Evolutionary conservation across 305 asterid genomes (phyloP), one percentile per base, ranked within the genome.

Genomic region (Striga hermonthica): DNA sequence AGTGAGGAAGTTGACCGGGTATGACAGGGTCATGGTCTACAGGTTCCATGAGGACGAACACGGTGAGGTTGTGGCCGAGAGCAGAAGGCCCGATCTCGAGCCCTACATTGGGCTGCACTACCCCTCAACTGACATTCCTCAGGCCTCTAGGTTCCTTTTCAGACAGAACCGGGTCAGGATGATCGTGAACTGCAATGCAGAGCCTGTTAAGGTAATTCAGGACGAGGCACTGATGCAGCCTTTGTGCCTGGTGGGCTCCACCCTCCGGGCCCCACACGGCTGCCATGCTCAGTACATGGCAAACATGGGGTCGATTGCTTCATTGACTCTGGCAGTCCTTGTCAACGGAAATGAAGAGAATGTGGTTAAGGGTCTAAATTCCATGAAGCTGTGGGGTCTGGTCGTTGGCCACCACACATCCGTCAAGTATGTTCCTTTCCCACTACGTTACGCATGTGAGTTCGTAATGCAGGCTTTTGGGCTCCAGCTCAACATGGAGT

Each of bases 101-200:
- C 93, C 96, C 54, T 88, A 88, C 57, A 39, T 76, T 37, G 93
- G 96, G 54, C 74, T 88, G 76, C 95, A 88, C 71, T 88, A 85
- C 75, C 93, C 95, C n/a, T 88, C 93, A 1, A 88, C 89, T 0
- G 95, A 88, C 75, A 85, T 88, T 55, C 94, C 96, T 2, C 91
- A 85, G 74, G 96, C 96, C 10, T 84, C 96, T 11, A 81, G 94
- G 28, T 88, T 88, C 65, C 69, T 88, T 60, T 88, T 88, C 81
- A 86, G 83, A 88, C 86, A 88, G 81, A 85, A 88, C 70, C 85
- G 83, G 80, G 87, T 88, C 7, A 80, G 96, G 39, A 88, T 88
- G 96, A 88, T 88, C 52, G 84, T 88, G 6, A 89, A 88, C 69
- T 88, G 91, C 64, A 73, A 74, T 62, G 96, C 89, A 35, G 79